phyloP scores from a whole-genome alignment of 1,284 basidiomycete genomes.

The Microbotryum violaceum region DNA sequence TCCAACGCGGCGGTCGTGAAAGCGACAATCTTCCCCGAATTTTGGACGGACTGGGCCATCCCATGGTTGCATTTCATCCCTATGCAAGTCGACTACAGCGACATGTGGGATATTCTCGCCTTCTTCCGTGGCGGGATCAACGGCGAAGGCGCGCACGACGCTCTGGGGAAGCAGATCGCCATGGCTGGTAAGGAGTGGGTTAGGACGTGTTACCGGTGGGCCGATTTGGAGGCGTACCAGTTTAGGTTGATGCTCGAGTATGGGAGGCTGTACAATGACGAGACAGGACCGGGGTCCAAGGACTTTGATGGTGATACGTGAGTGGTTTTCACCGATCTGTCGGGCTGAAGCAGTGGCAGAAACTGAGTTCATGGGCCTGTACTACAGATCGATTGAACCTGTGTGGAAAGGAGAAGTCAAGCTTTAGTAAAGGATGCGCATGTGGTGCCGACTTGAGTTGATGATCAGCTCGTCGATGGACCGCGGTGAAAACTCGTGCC shows the following conservation, averaged over 20 bases:
- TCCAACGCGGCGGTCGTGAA: conserved; percentile 35
- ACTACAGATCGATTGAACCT: conserved; percentile 23
- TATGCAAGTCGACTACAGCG: conserved; percentile 44
- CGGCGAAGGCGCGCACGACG: conserved; percentile 33
- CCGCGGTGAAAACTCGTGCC: no score
- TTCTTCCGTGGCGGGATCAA: conserved; percentile 51
- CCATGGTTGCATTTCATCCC: conserved; percentile 39
- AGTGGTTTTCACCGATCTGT: not conserved
- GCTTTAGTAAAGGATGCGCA: not conserved
- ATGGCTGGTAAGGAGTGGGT: conserved; percentile 35
- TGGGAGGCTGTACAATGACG: conserved; percentile 32
- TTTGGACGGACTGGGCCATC: conserved; percentile 33
- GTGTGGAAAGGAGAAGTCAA: conserved; percentile 24
- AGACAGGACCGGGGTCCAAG: conserved; percentile 29
- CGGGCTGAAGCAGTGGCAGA: no score
- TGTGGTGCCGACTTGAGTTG: no score
- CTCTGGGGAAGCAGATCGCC: conserved; percentile 34
- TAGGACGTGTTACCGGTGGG: conserved; percentile 27
- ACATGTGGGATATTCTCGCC: conserved; percentile 49
- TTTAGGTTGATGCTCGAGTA: conserved; percentile 33
- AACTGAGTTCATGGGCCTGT: not conserved
- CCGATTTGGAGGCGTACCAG: conserved; percentile 31
- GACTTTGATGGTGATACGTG: conserved; percentile 30
- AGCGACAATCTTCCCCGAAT: conserved; percentile 36
- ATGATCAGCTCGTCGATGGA: no score